These are phyloP conservation scores for Malus orientalis DNA, from an alignment of 306 rosid species.

Conservation along the genomic window DNA sequence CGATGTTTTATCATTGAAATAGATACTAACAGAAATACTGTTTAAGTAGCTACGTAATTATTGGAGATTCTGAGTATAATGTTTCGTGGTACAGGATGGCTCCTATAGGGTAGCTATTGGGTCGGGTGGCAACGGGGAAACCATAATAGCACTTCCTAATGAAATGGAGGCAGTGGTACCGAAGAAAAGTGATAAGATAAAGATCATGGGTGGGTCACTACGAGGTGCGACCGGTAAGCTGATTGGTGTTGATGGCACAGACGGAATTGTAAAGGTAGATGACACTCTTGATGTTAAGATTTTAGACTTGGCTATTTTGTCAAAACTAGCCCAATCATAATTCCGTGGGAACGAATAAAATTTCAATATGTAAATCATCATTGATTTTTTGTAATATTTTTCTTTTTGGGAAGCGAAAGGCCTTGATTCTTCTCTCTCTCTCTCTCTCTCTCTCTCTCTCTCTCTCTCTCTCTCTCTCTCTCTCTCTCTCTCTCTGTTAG, in stretches of 20 bases:
- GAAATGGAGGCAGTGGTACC: constrained; percentile 85
- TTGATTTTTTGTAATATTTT: constrained; percentile 3
- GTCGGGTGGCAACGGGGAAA: constrained; percentile 68
- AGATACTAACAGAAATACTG: neutral
- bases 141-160: constrained; percentile 43
- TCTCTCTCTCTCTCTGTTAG: neutral
- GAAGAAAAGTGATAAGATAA: constrained; percentile 70
- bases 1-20: neutral
- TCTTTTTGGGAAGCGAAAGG: neutral
- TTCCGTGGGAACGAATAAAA: neutral
- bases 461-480: neutral
- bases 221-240: constrained; percentile 94
- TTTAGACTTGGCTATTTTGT: constrained; percentile 72
- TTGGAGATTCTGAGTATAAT: neutral
- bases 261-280: constrained; percentile 93
- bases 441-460: neutral
- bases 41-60: neutral
- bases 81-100: constrained; percentile 61
- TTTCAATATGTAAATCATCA: constrained; percentile 7
- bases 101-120: constrained; percentile 70
- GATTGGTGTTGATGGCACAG: constrained; percentile 96
- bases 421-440: neutral
- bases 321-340: constrained; percentile 65
- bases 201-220: constrained; percentile 77
- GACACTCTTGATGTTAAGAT: constrained; percentile 91